These are phyloP conservation scores for Pholiota molesta DNA, from an alignment of 768 basidiomycete species.

Conservation along the genomic window DNA sequence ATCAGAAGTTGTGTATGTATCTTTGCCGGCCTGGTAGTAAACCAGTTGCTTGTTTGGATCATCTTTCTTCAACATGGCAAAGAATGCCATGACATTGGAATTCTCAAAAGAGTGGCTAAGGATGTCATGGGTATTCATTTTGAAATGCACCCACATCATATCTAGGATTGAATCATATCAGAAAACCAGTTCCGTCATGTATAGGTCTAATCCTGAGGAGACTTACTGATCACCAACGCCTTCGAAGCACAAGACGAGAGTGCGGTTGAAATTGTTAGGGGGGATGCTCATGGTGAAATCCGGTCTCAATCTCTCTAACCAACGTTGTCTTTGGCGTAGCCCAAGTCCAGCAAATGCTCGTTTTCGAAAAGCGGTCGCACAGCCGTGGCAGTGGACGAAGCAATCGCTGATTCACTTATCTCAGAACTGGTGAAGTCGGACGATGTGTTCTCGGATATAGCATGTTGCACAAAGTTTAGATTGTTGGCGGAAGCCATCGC, in stretches of 20 bases:
- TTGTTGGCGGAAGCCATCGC: neutral
- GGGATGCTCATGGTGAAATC: slow-evolving; percentile 25
- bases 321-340: slow-evolving; percentile 4
- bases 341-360: slow-evolving; percentile 1
- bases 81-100: slow-evolving; percentile 54
- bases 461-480: neutral
- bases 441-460: neutral
- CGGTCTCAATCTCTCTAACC: neutral
- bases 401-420: neutral
- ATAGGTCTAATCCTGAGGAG: neutral
- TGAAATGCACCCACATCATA: slow-evolving; percentile 35
- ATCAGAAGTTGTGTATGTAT: slow-evolving; percentile 49
- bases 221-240: slow-evolving; percentile 51
- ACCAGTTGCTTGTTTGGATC: slow-evolving; percentile 52
- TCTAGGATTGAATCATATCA: slow-evolving; percentile 16
- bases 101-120: slow-evolving; percentile 31
- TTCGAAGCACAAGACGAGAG: slow-evolving; percentile 72
- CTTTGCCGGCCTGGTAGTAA: slow-evolving; percentile 64
- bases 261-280: slow-evolving; percentile 38
- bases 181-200: neutral
- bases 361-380: neutral
- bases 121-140: no score
- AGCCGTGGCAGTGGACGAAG: neutral
- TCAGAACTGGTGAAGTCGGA: neutral
- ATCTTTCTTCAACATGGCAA: slow-evolving; percentile 54